These are phyloP conservation scores for Kwoniella pini DNA, from an alignment of 768 basidiomycete genomes.

Conservation along the genomic window DNA sequence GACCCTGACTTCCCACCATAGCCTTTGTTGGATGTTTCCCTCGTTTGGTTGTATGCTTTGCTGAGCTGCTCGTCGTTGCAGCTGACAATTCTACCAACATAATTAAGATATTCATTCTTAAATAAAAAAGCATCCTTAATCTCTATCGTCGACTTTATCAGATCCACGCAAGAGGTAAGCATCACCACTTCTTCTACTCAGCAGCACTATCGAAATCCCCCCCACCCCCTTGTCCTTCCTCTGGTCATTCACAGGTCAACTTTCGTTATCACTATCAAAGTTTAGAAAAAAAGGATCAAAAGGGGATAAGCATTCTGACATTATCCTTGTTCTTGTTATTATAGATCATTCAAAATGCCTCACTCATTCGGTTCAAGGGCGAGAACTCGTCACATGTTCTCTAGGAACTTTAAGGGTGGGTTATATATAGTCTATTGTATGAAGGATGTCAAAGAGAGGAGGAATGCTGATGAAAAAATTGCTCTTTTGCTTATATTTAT, in stretches of 20 bases:
- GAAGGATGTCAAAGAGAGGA: background rate
- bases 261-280: background rate
- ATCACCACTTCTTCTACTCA: background rate
- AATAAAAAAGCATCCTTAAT: background rate
- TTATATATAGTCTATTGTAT: slow-evolving; percentile 10
- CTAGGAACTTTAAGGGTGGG: slow-evolving; percentile 95
- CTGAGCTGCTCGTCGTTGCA: slow-evolving; percentile 4
- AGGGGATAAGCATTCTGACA: background rate
- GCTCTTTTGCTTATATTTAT: too few species aligned
- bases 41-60: too few species aligned
- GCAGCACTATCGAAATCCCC: background rate
- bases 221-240: too few species aligned
- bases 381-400: slow-evolving; percentile 99
- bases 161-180: slow-evolving; percentile 18
- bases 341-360: slow-evolving; percentile 67
- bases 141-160: slow-evolving; percentile 14
- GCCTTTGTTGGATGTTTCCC: background rate
- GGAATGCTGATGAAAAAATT: background rate
- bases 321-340: background rate
- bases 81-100: background rate
- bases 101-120: background rate
- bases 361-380: slow-evolving; percentile 99
- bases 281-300: background rate
- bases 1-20: background rate
- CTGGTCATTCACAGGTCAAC: background rate